Base-by-base conservation (phyloP, 257 asterid genomes). In the Plectranthus barbatus region DNA sequence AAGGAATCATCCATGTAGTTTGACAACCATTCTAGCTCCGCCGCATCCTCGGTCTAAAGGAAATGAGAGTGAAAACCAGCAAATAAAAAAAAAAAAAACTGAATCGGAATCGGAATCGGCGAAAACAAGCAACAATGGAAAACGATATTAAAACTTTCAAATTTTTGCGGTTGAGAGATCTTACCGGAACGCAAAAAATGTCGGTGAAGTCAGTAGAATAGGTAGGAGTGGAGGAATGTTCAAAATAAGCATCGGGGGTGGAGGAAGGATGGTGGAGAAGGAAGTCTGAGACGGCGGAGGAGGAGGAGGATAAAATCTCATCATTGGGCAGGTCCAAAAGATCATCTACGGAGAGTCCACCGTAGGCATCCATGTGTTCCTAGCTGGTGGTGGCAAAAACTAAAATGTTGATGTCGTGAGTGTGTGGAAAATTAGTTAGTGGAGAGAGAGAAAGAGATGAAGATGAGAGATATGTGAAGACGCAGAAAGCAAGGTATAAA, bases 1-100 rank as follows among this genome's bases (percentile, higher is more conserved):
- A 74, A 77, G 1, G 94, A 79, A 59, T 87, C 88, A 50, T 87
- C 91, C 71, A 84, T 84, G 45, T 84, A 87, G 74, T 58, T 87
- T 9, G 94, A 84, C 4, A 87, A 71, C 95, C 95, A 87, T 72
- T 84, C 95, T 12, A 87, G 80, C 82, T 87, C 88, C 14, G 86
- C 91, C 60, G 77, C 83, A 1, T 84, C 88, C 33, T 84, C 95
- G 4, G 75, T 72, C 95, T 70, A 55, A 15, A 26, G n/a, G n/a
- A n/a, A n/a, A n/a, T n/a, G n/a, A 23, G 44, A 56, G 62, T 20
- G 15, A 29, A 23, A 42, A 34, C n/a, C 44, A 37, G n/a, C n/a
- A n/a, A n/a, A n/a, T n/a, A n/a, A n/a, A n/a, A n/a, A n/a, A n/a
- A n/a, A n/a, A n/a, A n/a, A n/a, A n/a, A n/a, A n/a, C n/a, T n/a